Percentiles rank a stretch among this genome's conserved stretches.
These are phyloP conservation scores for Pistacia vera DNA, from an alignment of 345 rosid species.

Conservation along the genomic window DNA sequence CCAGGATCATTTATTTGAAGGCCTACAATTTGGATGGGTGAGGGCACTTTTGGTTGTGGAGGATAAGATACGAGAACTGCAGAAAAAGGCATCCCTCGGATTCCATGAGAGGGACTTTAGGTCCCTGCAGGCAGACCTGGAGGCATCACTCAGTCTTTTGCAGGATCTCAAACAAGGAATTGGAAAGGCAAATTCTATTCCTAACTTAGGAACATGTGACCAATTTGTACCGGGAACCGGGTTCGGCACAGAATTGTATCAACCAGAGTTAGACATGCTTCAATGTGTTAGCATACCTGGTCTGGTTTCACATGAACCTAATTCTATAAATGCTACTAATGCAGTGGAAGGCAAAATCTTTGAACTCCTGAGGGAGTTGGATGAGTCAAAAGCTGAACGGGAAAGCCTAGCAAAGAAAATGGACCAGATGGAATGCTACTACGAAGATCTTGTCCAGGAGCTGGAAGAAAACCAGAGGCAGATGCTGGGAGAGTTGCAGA, in stretches of 20 bases:
- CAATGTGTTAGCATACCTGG: constrained; percentile 65
- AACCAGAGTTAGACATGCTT: constrained; percentile 75
- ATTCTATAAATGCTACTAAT: constrained; percentile 49
- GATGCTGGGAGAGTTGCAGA: constrained; percentile 88
- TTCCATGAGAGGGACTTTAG: constrained; percentile 66
- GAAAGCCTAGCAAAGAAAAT: constrained; percentile 88
- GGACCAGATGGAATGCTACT: constrained; percentile 99
- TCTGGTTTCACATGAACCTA: constrained; percentile 58
- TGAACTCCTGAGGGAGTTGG: constrained; percentile 88
- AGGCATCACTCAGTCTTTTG: constrained; percentile 56
- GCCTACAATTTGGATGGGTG: constrained; percentile 55
- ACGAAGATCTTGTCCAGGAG: constrained; percentile 92
- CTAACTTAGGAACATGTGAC: constrained; percentile 40
- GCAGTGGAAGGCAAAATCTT: constrained; percentile 73
- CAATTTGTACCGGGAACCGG: constrained; percentile 48
- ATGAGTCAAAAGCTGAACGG: constrained; percentile 82
- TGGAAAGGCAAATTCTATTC: constrained; percentile 44
- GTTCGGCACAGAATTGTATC: constrained; percentile 63
- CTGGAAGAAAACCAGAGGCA: constrained; percentile 98
- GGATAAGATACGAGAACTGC: constrained; percentile 71
- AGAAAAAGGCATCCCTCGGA: constrained; percentile 66
- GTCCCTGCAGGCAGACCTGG: constrained; percentile 63
- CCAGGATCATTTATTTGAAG: constrained; percentile 43
- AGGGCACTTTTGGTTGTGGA: constrained; percentile 72
- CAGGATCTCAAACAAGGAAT: constrained; percentile 75